A percentile compares a stretch with the other conserved stretches of the same genome.
Conservation (phyloP, 768 basidiomycete genomes). For the Tricholoma bakamatsutake region DNA sequence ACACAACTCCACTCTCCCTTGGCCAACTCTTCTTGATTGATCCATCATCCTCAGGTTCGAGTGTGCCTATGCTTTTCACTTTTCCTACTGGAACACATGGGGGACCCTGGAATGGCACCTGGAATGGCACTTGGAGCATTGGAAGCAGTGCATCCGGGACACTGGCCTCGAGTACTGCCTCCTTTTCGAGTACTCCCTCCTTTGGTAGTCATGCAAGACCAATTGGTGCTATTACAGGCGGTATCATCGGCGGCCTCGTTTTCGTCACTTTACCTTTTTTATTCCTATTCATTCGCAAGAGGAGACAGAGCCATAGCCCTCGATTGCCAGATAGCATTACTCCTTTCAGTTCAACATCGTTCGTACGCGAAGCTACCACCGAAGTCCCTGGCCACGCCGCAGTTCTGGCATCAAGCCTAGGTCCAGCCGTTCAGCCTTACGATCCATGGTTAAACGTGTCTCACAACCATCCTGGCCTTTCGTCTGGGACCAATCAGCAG, state of each 20-base stretch:
- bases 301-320: not conserved
- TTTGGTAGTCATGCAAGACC: not conserved
- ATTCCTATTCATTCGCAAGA: not conserved
- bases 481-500: not conserved
- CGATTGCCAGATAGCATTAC: not conserved
- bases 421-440: not conserved
- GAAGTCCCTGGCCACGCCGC: not conserved
- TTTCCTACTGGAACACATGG: too few species aligned
- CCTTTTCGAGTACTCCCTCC: not conserved
- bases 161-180: not conserved
- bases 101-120: too few species aligned
- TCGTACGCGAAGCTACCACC: not conserved
- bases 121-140: too few species aligned
- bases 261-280: not conserved
- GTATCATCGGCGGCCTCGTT: conserved; percentile 4
- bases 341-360: not conserved
- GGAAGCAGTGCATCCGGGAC: too few species aligned
- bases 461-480: not conserved
- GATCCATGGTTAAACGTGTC: not conserved
- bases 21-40: conserved; percentile 6
- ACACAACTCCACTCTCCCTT: conserved; percentile 16
- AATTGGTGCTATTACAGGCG: conserved; percentile 7
- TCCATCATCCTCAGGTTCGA: not conserved
- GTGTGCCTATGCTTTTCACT: too few species aligned
- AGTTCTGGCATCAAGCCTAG: not conserved